Conservation (phyloP, 495 filamentous ascomycete genomes). For the Oleoguttula mirabilis region DNA sequence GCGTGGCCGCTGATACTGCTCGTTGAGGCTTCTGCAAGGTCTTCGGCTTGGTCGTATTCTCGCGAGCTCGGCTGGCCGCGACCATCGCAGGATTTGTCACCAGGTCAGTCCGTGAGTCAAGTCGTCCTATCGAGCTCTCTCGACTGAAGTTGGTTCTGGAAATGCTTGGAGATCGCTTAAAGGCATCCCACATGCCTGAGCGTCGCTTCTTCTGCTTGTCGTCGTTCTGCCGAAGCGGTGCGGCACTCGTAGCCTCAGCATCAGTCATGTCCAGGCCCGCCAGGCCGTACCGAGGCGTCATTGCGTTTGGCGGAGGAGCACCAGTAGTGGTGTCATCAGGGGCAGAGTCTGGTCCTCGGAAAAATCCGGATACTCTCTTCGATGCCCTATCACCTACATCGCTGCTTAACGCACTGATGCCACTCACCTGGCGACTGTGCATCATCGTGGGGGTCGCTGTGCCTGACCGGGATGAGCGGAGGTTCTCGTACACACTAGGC, state of each 20-base stretch:
- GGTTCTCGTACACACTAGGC: slow-evolving; percentile 9
- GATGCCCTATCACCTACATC: not conserved
- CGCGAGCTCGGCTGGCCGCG: not conserved
- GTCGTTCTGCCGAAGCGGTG: not conserved
- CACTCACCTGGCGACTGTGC: slow-evolving; percentile 1
- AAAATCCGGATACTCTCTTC: slow-evolving; percentile 4
- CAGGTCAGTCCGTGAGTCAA: not conserved
- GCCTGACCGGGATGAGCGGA: not conserved
- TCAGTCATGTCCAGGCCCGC: slow-evolving; percentile 4
- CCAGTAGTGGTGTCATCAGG: too few relatives aligned
- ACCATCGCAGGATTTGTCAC: not conserved
- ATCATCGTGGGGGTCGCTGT: not conserved
- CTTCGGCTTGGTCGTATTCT: not conserved
- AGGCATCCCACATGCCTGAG: slow-evolving; percentile 14
- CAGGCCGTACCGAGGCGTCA: slow-evolving; percentile 5
- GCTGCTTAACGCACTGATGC: too few relatives aligned
- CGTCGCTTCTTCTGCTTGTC: slow-evolving; percentile 3
- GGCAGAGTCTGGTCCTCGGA: slow-evolving; percentile 1
- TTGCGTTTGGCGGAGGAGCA: slow-evolving; percentile 5
- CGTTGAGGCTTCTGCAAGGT: slow-evolving; percentile 12
- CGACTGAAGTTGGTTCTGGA: not conserved
- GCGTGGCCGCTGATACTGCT: slow-evolving; percentile 4
- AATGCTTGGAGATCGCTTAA: slow-evolving; percentile 9
- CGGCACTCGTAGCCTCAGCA: not conserved
- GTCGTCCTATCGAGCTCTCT: not conserved